These are phyloP conservation scores for Paramecium pentaurelia DNA, from an alignment of 73 alveolate genomes.

Conservation along the genomic window DNA sequence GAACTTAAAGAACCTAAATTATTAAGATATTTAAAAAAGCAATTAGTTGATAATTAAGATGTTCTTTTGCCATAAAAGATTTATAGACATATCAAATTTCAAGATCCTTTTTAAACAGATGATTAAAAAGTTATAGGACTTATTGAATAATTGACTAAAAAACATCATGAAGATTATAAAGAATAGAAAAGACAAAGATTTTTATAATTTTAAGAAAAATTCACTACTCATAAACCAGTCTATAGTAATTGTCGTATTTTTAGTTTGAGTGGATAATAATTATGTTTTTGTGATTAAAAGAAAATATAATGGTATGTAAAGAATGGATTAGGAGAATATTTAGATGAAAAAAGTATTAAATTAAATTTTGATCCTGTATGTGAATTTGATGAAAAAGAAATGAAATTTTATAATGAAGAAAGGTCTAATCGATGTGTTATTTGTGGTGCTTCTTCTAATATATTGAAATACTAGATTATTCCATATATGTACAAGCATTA, in stretches of 20 bases:
- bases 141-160: neutral
- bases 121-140: neutral
- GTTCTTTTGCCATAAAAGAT: neutral
- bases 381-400: conserved; percentile 44
- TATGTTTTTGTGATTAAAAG: conserved; percentile 55
- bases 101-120: neutral
- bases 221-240: conserved; percentile 19
- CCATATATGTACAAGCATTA: conserved; percentile 66
- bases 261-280: neutral
- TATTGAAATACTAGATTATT: conserved; percentile 35
- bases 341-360: conserved; percentile 17
- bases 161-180: neutral
- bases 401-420: conserved; percentile 60
- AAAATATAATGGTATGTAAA: conserved; percentile 48
- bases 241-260: conserved; percentile 50
- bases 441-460: conserved; percentile 41
- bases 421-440: conserved; percentile 46
- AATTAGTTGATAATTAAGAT: neutral
- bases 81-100: neutral
- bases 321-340: conserved; percentile 20
- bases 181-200: conserved; percentile 27
- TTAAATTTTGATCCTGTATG: conserved; percentile 46
- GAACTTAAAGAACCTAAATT: neutral
- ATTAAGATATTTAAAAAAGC: neutral
- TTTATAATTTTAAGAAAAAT: conserved; percentile 36